Conservation (phyloP, 805 yeast genomes). For the Sugiyamaella chiloensis region DNA sequence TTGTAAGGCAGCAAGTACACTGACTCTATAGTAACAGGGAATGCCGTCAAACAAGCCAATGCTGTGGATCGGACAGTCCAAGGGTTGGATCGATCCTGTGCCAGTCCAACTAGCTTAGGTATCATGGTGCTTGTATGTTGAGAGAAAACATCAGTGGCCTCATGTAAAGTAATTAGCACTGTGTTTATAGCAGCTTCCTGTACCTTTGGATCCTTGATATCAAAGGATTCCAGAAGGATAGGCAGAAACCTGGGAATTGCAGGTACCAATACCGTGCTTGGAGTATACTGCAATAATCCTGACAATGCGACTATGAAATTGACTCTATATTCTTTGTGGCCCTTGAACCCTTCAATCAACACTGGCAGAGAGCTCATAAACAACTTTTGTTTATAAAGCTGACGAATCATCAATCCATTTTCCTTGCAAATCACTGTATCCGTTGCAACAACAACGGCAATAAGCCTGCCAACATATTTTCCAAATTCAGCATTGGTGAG, state of each 20-base stretch:
- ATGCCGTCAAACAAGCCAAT: conserved; percentile 54
- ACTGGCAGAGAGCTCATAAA: conserved; percentile 59
- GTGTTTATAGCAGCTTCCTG: conserved; percentile 61
- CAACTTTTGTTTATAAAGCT: conserved; percentile 76
- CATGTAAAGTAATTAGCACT: conserved; percentile 52
- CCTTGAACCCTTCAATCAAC: conserved; percentile 48
- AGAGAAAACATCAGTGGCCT: conserved; percentile 50
- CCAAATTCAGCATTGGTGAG: conserved; percentile 35
- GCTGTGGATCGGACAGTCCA: conserved; percentile 55
- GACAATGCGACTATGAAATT: conserved; percentile 66
- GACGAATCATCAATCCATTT: conserved; percentile 56
- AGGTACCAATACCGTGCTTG: conserved; percentile 58
- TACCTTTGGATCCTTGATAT: conserved; percentile 46
- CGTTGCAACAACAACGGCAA: conserved; percentile 67
- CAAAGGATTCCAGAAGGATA: conserved; percentile 61
- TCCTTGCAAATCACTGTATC: conserved; percentile 55
- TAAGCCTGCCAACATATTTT: conserved; percentile 46
- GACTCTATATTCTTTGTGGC: conserved; percentile 36
- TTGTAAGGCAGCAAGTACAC: conserved; percentile 51
- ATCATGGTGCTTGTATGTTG: conserved; percentile 56
- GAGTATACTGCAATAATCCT: conserved; percentile 60
- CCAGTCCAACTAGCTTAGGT: conserved; percentile 46
- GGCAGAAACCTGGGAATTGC: conserved; percentile 67
- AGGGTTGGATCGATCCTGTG: conserved; percentile 21
- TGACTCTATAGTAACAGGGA: conserved; percentile 39